Evolutionary conservation across 2,329 filamentous ascomycete genomes (phyloP).

Genomic region (Pseudocercospora eumusae): DNA sequence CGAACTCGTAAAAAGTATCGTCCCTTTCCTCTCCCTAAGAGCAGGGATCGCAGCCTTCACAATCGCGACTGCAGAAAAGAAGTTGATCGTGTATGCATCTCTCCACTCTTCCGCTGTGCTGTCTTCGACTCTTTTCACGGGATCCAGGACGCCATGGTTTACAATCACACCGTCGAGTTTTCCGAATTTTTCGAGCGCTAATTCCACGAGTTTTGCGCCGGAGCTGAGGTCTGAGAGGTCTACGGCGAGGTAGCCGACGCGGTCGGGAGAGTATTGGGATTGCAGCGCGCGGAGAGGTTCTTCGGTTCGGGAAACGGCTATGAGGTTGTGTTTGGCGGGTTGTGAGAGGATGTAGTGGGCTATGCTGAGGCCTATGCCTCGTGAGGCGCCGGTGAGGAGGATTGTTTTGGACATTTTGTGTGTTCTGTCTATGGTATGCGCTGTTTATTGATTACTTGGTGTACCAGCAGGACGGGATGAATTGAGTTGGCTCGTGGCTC

Average conservation of each 20-base stretch:
- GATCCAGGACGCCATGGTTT: slow-evolving; percentile 82
- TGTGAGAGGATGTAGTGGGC: slow-evolving; percentile 58
- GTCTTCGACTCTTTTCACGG: slow-evolving; percentile 70
- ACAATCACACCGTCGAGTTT: slow-evolving; percentile 78
- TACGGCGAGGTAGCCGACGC: slow-evolving; percentile 59
- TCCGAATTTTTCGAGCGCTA: slow-evolving; percentile 65
- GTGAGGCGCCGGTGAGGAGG: slow-evolving; percentile 62
- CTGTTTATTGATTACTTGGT: too few species aligned
- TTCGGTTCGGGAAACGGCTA: slow-evolving; percentile 58
- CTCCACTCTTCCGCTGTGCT: slow-evolving; percentile 73
- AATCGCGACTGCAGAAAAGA: slow-evolving; percentile 79
- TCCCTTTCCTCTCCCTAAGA: slow-evolving; percentile 68
- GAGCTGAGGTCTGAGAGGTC: slow-evolving; percentile 58
- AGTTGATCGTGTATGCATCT: slow-evolving; percentile 74
- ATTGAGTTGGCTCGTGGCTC: slow-evolving; percentile 2
- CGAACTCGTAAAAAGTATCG: slow-evolving; percentile 76
- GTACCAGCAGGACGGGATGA: slow-evolving; percentile 1
- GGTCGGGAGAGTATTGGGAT: slow-evolving; percentile 51
- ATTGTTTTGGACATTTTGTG: slow-evolving; percentile 48
- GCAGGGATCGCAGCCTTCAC: slow-evolving; percentile 72
- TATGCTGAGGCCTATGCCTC: slow-evolving; percentile 65
- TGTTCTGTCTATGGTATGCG: not conserved
- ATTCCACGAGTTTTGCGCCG: slow-evolving; percentile 62
- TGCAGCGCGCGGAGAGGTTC: slow-evolving; percentile 57
- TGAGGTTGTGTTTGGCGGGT: slow-evolving; percentile 53